Evolutionary conservation across 257 asterid species (phyloP), one percentile per base, ranked within the genome.

Genomic region (Primulina tabacum): DNA sequence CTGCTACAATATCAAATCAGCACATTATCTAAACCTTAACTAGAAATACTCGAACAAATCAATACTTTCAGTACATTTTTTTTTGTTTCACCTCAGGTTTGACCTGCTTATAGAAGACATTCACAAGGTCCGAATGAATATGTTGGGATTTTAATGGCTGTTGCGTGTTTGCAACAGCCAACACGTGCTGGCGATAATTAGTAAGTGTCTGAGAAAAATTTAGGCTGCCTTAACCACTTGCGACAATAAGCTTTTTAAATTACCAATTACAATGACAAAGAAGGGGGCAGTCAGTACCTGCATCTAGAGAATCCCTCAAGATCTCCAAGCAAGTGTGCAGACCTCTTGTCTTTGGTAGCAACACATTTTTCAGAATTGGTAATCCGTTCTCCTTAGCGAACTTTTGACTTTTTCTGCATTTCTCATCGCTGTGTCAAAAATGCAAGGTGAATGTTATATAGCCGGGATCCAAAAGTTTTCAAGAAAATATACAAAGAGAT

Each of bases 321-420:
- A 77, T 82, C 78, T 90, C 85, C 82, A 90, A 81, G 82, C 95
- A 87, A 60, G 86, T 80, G 67, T 64, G 78, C 84, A 92, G 89
- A 55, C 98, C 98, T 73, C 81, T 89, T 7, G 87, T 82, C 78
- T 90, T 90, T 2, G 98, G 98, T 75, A 90, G 95, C 76, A 92
- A 80, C 73, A 92, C 96, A 34, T 88, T 87, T 79, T 85, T 85
- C 77, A 92, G 82, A 20, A 92, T 71, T 1, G 96, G 98, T 64
- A 92, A 67, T 71, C 95, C 95, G 58, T 86, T 89, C 80, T 92
- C 96, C 40, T 78, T 74, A 26, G 97, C 97, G 86, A 82, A 90
- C 62, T 82, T 83, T 84, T 90, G 89, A 78, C 95, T 86, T 64
- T 79, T 84, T 14, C 43, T 57, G 85, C 97, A 88, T 84, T 92